Evolutionary conservation across 78 protist genomes (phyloP), one percentile per base, ranked within the genome.

Genomic region (Dictyostelium capitatum): DNA sequence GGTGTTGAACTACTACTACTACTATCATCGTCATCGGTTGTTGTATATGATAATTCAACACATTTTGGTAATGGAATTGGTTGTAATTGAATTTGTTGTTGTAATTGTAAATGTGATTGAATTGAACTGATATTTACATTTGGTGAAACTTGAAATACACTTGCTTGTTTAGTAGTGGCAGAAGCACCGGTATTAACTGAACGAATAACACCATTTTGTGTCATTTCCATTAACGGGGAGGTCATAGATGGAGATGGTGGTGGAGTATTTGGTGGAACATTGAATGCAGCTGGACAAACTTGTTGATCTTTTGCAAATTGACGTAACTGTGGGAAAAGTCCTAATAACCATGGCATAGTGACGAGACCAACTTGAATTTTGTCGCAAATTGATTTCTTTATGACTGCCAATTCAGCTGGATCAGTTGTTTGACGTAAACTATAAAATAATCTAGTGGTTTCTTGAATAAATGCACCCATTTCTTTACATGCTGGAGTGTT

Each of bases 251-350:
- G 93, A 37, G 93, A 87, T 6, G 93, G 93, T 48, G 93, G 93
- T 30, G 93, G 93, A 12, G 93, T 87, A 47, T 87, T 87, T 50
- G 93, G 93, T 30, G 93, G 93, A 4, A 78, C 93, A 23, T 70
- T 15, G 4, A 87, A 48, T 17, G 23, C 28, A 17, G 23, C 28
- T 64, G 83, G 79, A 12, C 87, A 80, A 14, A 43, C 20, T 17
- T 87, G 75, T 10, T 15, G 15, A 37, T 37, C 43, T 37, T 37
- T 37, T 0, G 80, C 93, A 78, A 87, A 87, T n/a, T 77, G 80
- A 6, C 23, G 46, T 3, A 87, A 32, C 20, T 78, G 93, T 77
- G 93, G 93, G 32, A 87, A 87, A 51, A 87, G n/a, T 19, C 79
- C 79, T 14, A 77, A 23, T 10, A 87, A 48, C 85, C 83, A 78